Percentiles rank a stretch among this genome's conserved stretches.
These are phyloP conservation scores for Pestalotiopsis sp. DNA, from an alignment of 2,329 filamentous ascomycete genomes.

Conservation along the genomic window DNA sequence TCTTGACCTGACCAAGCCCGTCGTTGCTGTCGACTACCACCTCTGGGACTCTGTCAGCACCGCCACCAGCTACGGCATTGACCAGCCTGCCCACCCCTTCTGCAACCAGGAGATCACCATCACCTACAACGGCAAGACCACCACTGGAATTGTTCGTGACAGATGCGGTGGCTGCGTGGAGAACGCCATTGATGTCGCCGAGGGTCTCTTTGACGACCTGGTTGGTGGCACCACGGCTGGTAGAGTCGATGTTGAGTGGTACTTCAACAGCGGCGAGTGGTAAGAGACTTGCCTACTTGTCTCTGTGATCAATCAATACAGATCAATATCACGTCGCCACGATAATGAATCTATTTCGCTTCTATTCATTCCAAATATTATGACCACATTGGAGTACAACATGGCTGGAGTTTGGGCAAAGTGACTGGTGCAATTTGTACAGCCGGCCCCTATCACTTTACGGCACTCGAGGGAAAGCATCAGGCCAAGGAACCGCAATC, in stretches of 20 bases:
- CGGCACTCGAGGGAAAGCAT: not conserved
- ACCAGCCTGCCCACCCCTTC: conserved; percentile 56
- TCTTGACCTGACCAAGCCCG: conserved; percentile 54
- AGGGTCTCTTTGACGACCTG: conserved; percentile 57
- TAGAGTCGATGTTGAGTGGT: conserved; percentile 33
- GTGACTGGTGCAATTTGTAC: not conserved
- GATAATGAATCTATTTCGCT: conserved; percentile 9
- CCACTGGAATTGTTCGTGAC: conserved; percentile 66
- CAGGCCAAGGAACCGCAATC: not conserved
- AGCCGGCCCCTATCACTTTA: not conserved
- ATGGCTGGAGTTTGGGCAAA: conserved; percentile 5
- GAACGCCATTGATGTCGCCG: conserved; percentile 62
- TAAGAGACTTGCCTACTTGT: conserved; percentile 17
- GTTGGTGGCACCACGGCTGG: conserved; percentile 45
- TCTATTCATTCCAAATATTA: conserved; percentile 2
- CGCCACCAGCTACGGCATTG: conserved; percentile 54
- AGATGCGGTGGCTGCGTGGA: conserved; percentile 72
- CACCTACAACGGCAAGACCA: conserved; percentile 55
- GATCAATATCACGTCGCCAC: not conserved
- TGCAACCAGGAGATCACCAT: conserved; percentile 73
- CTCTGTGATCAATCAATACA: not conserved
- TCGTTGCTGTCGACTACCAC: conserved; percentile 68
- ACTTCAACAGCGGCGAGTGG: conserved; percentile 24
- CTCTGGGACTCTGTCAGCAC: conserved; percentile 59
- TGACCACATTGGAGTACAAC: not conserved